Conservation (phyloP, 441 rosid species). For the Gossypium davidsonii region DNA sequence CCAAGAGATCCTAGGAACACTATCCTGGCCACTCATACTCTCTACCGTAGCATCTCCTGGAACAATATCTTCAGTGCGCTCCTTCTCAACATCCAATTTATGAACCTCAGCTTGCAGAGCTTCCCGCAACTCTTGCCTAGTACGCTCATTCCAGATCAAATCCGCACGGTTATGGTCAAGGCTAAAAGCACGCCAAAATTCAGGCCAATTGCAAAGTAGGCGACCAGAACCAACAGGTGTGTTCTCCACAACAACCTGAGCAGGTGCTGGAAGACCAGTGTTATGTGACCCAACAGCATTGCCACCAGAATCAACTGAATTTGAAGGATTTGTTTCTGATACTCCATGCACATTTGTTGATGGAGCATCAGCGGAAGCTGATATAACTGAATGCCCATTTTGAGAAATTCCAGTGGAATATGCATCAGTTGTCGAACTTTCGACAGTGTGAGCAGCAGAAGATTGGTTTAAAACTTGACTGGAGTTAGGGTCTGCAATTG, state of each 20-base stretch:
- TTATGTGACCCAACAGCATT: conserved; percentile 38
- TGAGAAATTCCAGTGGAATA: conserved; percentile 42
- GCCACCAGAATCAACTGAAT: conserved; percentile 43
- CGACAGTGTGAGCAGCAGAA: conserved; percentile 39
- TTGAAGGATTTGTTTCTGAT: conserved; percentile 42
- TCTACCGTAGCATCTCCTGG: conserved; percentile 59
- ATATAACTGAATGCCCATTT: conserved; percentile 38
- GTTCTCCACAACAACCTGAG: conserved; percentile 94
- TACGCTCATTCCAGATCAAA: conserved; percentile 98
- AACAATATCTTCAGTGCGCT: conserved; percentile 93
- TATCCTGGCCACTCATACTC: conserved; percentile 60
- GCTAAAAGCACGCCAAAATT: conserved; percentile 98
- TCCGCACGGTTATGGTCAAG: conserved; percentile 99
- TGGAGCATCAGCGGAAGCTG: conserved; percentile 36
- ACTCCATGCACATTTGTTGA: conserved; percentile 37
- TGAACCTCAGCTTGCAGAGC: conserved; percentile 98
- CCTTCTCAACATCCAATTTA: conserved; percentile 94
- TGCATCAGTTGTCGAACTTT: conserved; percentile 39
- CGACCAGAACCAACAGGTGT: conserved; percentile 98
- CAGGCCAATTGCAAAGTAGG: conserved; percentile 90
- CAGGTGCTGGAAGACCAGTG: conserved; percentile 84
- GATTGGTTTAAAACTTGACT: conserved; percentile 37
- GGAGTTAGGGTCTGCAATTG: conserved; percentile 39
- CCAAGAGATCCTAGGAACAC: conserved; percentile 90
- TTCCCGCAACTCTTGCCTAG: conserved; percentile 96